Evolutionary conservation across 116 monocot genomes (phyloP).

Genomic region (Phalaenopsis hybrid): DNA sequence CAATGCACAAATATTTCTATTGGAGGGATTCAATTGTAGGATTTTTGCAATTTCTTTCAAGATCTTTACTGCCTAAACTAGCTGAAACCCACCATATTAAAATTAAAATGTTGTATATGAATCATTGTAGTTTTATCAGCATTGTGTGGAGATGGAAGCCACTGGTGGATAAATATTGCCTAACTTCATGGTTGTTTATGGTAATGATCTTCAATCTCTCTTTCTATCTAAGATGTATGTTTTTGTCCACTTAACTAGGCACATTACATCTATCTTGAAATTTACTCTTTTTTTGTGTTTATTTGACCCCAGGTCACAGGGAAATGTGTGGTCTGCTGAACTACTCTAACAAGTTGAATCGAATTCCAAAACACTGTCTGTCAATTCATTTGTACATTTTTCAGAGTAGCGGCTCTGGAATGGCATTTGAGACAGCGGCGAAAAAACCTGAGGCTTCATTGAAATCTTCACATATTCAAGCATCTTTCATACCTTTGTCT

Average conservation of each 20-base stretch:
- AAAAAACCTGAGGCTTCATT: conserved; percentile 15
- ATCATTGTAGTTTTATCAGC: conserved; percentile 21
- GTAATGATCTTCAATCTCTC: conserved; percentile 15
- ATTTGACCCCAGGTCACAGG: conserved; percentile 22
- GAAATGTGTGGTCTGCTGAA: conserved; percentile 32
- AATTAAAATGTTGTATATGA: not conserved
- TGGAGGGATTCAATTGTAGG: too few species aligned
- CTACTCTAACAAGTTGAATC: conserved; percentile 20
- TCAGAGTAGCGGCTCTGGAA: conserved; percentile 30
- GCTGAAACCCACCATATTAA: not conserved
- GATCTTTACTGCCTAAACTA: too few species aligned
- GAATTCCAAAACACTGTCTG: not conserved
- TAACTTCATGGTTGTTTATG: conserved; percentile 33
- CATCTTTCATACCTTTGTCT: conserved; percentile 54
- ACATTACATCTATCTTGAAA: not conserved
- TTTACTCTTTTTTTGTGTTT: not conserved
- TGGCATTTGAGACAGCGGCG: conserved; percentile 40
- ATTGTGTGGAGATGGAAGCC: conserved; percentile 32
- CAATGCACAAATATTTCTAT: too few species aligned
- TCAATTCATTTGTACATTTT: conserved; percentile 19
- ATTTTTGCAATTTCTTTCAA: too few species aligned
- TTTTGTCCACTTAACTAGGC: not conserved
- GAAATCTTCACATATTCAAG: conserved; percentile 18
- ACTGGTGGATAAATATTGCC: conserved; percentile 40
- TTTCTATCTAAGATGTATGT: not conserved